Conservation (phyloP, 1,139 yeast genomes). For the Yamadazyma dushanensis region DNA sequence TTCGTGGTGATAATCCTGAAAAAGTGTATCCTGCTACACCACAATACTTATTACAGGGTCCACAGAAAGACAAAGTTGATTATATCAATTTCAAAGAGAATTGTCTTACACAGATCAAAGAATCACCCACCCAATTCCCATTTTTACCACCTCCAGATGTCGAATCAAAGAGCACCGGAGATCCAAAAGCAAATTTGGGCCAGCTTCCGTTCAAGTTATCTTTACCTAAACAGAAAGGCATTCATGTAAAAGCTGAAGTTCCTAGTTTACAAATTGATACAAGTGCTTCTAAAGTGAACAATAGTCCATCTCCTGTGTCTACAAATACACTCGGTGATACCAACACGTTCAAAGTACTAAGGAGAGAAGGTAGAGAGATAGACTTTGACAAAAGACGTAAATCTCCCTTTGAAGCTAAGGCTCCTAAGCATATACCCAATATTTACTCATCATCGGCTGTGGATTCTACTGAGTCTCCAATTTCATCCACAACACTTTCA, state of each 20-base stretch:
- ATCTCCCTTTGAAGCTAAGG: conserved; percentile 62
- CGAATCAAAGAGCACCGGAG: background rate
- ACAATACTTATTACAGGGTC: conserved; percentile 50
- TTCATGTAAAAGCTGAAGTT: conserved; percentile 15
- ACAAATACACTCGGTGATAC: background rate
- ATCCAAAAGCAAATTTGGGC: conserved; percentile 1
- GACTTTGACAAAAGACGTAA: conserved; percentile 80
- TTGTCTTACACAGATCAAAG: conserved; percentile 15
- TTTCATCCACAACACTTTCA: conserved; percentile 38
- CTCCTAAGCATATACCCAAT: conserved; percentile 45
- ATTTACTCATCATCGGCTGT: conserved; percentile 44
- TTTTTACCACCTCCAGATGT: conserved; percentile 10
- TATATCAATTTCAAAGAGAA: conserved; percentile 64
- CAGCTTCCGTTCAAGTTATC: conserved; percentile 24
- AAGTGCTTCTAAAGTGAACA: conserved; percentile 6
- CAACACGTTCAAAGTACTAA: conserved; percentile 54
- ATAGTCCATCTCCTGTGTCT: conserved; percentile 5
- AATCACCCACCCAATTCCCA: conserved; percentile 10
- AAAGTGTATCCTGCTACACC: conserved; percentile 58
- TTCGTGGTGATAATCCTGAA: conserved; percentile 42
- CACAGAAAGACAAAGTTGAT: conserved; percentile 43
- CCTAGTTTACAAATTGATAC: conserved; percentile 35
- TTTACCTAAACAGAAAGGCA: conserved; percentile 20
- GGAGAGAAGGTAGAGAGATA: conserved; percentile 68
- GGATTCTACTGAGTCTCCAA: conserved; percentile 35